A percentile compares a stretch with the other conserved stretches of the same genome.
These are phyloP conservation scores for Capsella rubella DNA, from an alignment of 441 rosid genomes.

Conservation along the genomic window DNA sequence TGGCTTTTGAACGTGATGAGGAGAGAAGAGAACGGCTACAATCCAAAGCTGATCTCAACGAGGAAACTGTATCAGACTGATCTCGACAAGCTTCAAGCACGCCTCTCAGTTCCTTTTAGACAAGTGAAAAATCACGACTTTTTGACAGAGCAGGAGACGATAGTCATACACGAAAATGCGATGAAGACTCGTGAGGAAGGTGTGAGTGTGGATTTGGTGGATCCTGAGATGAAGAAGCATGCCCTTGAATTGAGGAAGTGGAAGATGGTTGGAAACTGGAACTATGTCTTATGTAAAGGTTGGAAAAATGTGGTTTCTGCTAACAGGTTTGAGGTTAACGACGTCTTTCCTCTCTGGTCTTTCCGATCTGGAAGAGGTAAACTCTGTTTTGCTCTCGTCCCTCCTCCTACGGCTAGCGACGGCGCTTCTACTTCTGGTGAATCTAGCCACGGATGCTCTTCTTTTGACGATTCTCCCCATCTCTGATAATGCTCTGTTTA, in stretches of 20 bases:
- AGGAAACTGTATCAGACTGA: not conserved
- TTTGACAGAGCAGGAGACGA: not conserved
- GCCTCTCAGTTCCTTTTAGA: conserved; percentile 7
- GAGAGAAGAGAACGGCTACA: not conserved
- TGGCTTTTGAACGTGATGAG: not conserved
- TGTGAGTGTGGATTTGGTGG: not conserved
- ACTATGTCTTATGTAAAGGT: not conserved
- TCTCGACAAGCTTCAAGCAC: not conserved
- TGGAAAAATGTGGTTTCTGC: conserved; percentile 8
- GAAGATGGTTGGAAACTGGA: not conserved
- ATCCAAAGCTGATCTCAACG: not conserved
- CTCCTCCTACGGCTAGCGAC: not conserved
- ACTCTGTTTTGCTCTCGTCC: conserved; percentile 10
- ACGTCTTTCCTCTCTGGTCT: not conserved
- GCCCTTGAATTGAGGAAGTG: conserved; percentile 19
- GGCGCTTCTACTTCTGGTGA: not conserved
- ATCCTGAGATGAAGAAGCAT: not conserved
- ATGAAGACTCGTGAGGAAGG: not conserved
- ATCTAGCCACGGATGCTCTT: not conserved
- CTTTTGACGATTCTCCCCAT: not conserved
- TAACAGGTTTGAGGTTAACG: not conserved
- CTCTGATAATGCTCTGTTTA: not conserved
- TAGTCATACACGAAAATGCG: not conserved
- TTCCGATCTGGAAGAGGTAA: conserved; percentile 3
- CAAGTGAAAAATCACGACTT: not conserved